Base-by-base conservation (phyloP, 2,329 filamentous ascomycete genomes). In the Thyridium curvatum region DNA sequence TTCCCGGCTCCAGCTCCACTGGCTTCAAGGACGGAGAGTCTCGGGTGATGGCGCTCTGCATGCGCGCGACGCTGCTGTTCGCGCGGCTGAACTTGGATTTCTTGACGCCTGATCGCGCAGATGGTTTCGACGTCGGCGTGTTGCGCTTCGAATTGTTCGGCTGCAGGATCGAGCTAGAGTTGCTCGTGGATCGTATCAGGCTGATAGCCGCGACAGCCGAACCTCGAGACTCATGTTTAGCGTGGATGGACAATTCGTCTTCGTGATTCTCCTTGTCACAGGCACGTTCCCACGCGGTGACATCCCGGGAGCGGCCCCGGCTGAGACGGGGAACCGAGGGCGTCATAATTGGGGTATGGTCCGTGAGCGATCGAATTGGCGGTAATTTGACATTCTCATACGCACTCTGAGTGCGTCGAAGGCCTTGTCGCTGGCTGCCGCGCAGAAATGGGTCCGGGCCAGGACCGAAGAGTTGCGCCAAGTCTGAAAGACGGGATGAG, bases 241-340 rank as follows among this genome's bases (percentile, higher is more conserved):
- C 84, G 48, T 86, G 82, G 13, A 78, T 74, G 21, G 82, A 87
- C 40, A 95, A 66, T 48, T 88, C 85, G 52, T 88, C 58, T 70
- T 62, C 86, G 32, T 84, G 81, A 37, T 77, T 67, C 48, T 93
- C 86, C 8, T 82, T 81, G 55, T 94, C 87, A 52, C 87, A 91
- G 65, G 86, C 90, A 41, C 88, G 88, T 54, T 94, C 87, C 91
- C 91, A 96, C 7, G 84, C 86, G 37, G 89, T 81, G 14, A 89
- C 86, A 58, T 96, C 86, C 39, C 87, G 81, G 41, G 90, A 95
- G 41, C 91, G 77, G 39, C 86, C 86, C 40, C 82, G 79, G 28
- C 67, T 65, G 14, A 82, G 65, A 29, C 69, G 68, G 15, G 74
- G 76, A 10, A 26, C 21, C 10, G 21, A 10, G 10, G 21, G 21